Evolutionary conservation across 352 stramenopile genomes (phyloP).

Genomic region (Globisporangium lucens): DNA sequence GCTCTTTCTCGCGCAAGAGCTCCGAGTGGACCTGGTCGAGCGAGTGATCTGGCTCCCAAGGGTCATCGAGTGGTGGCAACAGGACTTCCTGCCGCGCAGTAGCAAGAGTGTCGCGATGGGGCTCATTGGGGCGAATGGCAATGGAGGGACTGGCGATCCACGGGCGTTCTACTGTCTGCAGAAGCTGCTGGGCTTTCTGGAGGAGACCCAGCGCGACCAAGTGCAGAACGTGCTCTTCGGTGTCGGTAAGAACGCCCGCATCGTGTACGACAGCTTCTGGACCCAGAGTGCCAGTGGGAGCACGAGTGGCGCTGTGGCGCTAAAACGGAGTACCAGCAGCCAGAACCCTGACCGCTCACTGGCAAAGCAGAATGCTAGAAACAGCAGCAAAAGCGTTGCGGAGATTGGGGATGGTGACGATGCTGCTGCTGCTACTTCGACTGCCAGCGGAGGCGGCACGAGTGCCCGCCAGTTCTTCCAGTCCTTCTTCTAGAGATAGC

Average conservation of each 20-base stretch:
- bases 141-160: conserved; percentile 25
- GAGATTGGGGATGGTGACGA: not conserved
- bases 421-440: not conserved
- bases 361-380: not conserved
- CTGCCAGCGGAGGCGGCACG: not conserved
- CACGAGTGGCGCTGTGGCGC: not conserved
- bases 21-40: conserved; percentile 34
- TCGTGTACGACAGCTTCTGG: conserved; percentile 65
- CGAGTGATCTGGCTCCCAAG: conserved; percentile 52
- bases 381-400: not conserved
- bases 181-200: conserved; percentile 56
- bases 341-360: not conserved
- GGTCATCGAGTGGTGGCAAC: conserved; percentile 61
- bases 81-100: conserved; percentile 19
- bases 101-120: conserved; percentile 15
- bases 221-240: conserved; percentile 61
- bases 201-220: conserved; percentile 43
- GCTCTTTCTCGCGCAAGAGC: conserved; percentile 35
- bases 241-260: conserved; percentile 46
- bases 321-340: not conserved
- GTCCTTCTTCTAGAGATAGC: conserved; percentile 17
- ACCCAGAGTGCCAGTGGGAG: conserved; percentile 23
- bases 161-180: conserved; percentile 66
- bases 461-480: conserved; percentile 15
- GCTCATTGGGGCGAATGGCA: not conserved